A percentile compares a stretch with the other conserved stretches of the same genome.
phyloP scores from a whole-genome alignment of 1,284 basidiomycete genomes.

The Ceratobasidium sp. region DNA sequence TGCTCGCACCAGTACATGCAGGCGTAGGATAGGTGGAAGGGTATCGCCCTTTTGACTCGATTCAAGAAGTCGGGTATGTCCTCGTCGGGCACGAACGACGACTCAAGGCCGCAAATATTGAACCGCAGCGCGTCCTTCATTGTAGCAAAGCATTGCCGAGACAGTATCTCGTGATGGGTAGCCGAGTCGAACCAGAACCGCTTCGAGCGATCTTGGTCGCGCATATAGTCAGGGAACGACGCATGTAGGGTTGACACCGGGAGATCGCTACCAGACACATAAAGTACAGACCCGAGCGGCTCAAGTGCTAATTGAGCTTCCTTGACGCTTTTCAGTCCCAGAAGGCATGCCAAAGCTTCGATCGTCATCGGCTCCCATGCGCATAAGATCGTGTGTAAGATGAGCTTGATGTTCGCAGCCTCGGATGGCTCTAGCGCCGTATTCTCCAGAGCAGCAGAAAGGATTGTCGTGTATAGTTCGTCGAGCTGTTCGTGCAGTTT shows the following conservation, averaged over 20 bases:
- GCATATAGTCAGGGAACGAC: constrained; percentile 36
- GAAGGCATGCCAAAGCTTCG: neutral
- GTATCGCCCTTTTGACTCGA: neutral
- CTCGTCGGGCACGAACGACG: constrained; percentile 10
- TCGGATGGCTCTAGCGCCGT: neutral
- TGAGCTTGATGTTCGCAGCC: neutral
- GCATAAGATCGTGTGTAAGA: constrained; percentile 18
- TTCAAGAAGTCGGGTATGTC: neutral
- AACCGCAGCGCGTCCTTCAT: constrained; percentile 12
- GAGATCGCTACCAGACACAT: neutral
- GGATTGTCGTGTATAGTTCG: neutral
- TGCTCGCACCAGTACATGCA: constrained; percentile 27
- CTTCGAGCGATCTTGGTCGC: neutral
- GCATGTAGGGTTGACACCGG: constrained; percentile 22
- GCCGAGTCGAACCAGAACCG: neutral
- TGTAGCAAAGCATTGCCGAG: constrained; percentile 13
- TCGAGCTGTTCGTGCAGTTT: neutral
- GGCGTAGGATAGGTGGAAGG: neutral
- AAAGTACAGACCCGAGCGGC: constrained; percentile 1
- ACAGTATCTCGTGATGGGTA: neutral
- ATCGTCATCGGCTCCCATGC: constrained; percentile 1
- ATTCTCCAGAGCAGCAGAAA: neutral
- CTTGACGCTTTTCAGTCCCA: neutral
- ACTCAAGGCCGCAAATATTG: constrained; percentile 22
- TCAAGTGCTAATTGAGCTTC: neutral